Evolutionary conservation across 176 grass and related monocot species (phyloP), one percentile per base, ranked within the genome.

Genomic region (Cenchrus americanus): DNA sequence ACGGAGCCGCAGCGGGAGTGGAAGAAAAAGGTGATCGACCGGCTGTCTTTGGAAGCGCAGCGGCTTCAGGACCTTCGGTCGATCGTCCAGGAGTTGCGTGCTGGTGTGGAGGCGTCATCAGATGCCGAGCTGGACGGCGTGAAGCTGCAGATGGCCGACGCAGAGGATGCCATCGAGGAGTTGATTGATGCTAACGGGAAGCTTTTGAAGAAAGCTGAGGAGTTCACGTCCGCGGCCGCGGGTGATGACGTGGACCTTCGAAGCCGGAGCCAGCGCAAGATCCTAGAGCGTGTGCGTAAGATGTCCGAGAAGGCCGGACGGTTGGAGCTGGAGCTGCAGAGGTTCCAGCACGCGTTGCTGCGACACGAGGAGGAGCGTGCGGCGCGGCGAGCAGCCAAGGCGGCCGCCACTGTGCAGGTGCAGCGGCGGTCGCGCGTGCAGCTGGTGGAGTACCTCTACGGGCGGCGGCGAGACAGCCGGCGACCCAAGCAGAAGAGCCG

Each of bases 361-460:
- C 92, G 92, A 61, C 81, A 94, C 14, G 93, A 96, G 80, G 89
- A 93, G 69, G 93, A 94, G 69, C 78, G 84, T 9, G 83, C 79
- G 59, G 91, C 72, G 67, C 64, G 80, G 46, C 90, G 90, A 4
- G 86, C 78, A 21, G 46, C 49, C 2, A 87, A 66, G 81, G 69
- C 68, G 10, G 43, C 76, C 32, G 81, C 72, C 18, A 75, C 51
- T 18, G 52, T 82, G 79, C 66, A 82, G 37, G 83, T 81, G 74
- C 87, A 84, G 82, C 73, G 84, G 1, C 89, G 83, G 23, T 92
- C 93, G 0, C 91, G 90, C 82, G 86, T 99, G 46, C 91, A 89
- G 78, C 86, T 99, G 14, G 87, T 92, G 63, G 96, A 99, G 74
- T 99, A 96, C 79, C 89, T 96, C 5, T 94, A 96, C 81, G 93